Evolutionary conservation across 345 rosid genomes (phyloP).

Genomic region (Salix brachista): DNA sequence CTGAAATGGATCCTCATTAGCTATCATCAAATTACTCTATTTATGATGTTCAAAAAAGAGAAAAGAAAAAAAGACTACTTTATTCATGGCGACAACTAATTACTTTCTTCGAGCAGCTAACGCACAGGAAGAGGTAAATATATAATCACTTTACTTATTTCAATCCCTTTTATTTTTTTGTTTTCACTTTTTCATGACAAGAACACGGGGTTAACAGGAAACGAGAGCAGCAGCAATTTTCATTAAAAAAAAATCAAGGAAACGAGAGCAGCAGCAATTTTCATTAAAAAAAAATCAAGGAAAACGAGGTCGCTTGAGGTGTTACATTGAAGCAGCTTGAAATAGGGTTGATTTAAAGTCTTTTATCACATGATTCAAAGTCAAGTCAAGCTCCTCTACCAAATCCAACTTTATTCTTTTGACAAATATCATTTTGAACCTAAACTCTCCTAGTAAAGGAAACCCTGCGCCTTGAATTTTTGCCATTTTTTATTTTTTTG

Average conservation of each 20-base stretch:
- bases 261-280: not conserved
- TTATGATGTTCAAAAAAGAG: not conserved
- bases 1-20: not conserved
- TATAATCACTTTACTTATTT: not conserved
- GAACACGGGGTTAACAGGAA: not conserved
- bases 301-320: not conserved
- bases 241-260: not conserved
- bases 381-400: not conserved
- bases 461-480: not conserved
- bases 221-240: not conserved
- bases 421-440: not conserved
- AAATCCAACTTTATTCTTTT: not conserved
- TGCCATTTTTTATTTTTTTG: too few species aligned
- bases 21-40: not conserved
- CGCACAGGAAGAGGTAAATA: not conserved
- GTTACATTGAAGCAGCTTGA: not conserved
- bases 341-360: not conserved
- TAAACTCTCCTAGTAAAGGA: not conserved
- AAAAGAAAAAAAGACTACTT: not conserved
- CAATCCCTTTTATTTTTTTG: not conserved
- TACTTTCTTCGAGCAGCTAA: not conserved
- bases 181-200: not conserved
- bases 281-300: not conserved
- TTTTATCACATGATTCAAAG: not conserved
- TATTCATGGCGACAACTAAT: not conserved